These are phyloP conservation scores for Alternaria burnsii DNA, from an alignment of 2,329 filamentous ascomycete genomes.

Conservation along the genomic window DNA sequence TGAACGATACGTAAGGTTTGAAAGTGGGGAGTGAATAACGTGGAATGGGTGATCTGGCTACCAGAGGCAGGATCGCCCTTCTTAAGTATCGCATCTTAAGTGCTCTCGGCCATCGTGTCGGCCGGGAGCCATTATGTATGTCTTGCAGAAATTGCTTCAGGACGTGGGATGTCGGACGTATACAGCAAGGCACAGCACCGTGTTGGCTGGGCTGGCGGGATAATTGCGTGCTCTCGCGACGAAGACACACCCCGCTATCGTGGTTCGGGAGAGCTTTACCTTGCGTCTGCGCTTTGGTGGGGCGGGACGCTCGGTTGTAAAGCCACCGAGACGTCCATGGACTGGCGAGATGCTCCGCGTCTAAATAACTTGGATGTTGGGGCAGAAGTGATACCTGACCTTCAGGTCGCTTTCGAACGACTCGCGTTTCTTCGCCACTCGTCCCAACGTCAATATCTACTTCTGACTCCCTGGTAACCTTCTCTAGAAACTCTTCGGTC, in stretches of 20 bases:
- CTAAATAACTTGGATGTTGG: background rate
- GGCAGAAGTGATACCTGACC: background rate
- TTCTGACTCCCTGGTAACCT: background rate
- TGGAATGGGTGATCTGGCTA: background rate
- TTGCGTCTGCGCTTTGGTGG: background rate
- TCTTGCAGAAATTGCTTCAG: conserved; percentile 25
- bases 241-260: conserved; percentile 32
- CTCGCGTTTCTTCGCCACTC: background rate
- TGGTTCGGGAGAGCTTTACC: conserved; percentile 17
- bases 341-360: background rate
- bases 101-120: conserved; percentile 6
- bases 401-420: background rate
- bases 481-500: background rate
- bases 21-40: background rate
- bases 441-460: background rate
- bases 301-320: conserved; percentile 2
- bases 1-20: conserved; percentile 22
- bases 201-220: conserved; percentile 32
- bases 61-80: conserved; percentile 14
- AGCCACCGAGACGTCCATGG: background rate
- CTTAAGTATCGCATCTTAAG: conserved; percentile 26
- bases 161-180: conserved; percentile 21
- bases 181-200: conserved; percentile 24
- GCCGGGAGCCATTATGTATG: conserved; percentile 4
- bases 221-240: conserved; percentile 35